These are phyloP conservation scores for Aphanomyces euteiches DNA, from an alignment of 352 stramenopile genomes.

Conservation along the genomic window DNA sequence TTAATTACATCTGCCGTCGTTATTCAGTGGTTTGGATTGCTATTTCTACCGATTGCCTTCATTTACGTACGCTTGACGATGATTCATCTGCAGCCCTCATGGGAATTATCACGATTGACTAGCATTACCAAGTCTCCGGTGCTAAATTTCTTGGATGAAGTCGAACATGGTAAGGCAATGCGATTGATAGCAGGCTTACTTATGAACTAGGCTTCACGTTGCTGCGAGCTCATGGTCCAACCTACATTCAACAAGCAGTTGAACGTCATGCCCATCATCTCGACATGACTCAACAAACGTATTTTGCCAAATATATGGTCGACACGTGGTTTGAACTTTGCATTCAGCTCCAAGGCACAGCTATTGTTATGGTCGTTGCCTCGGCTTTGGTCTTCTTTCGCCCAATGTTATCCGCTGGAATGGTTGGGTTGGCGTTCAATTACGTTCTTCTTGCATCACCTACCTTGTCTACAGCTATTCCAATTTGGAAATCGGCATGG, in stretches of 20 bases:
- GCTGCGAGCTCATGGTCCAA: conserved; percentile 41
- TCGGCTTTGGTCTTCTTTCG: conserved; percentile 63
- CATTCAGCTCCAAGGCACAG: conserved; percentile 78
- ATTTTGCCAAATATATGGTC: conserved; percentile 66
- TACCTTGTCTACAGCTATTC: conserved; percentile 76
- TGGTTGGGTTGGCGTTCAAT: conserved; percentile 83
- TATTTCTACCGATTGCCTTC: conserved; percentile 76
- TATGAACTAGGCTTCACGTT: conserved; percentile 34
- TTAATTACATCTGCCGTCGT: conserved; percentile 57
- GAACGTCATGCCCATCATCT: conserved; percentile 45
- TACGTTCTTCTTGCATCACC: conserved; percentile 87
- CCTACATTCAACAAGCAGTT: conserved; percentile 36
- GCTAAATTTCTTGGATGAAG: conserved; percentile 35
- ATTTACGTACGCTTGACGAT: conserved; percentile 57
- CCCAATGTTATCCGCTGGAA: conserved; percentile 54
- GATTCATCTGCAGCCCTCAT: conserved; percentile 43
- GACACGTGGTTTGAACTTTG: conserved; percentile 79
- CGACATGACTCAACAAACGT: conserved; percentile 64
- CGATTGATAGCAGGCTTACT: too few relatives aligned
- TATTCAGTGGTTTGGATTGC: conserved; percentile 64
- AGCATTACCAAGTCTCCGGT: conserved; percentile 45
- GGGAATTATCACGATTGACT: conserved; percentile 42
- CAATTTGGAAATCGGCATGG: conserved; percentile 89
- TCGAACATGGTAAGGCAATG: conserved; percentile 19
- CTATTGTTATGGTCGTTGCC: conserved; percentile 73